Conservation (phyloP, 2,329 filamentous ascomycete genomes). For the Arthrinium phaeospermum region DNA sequence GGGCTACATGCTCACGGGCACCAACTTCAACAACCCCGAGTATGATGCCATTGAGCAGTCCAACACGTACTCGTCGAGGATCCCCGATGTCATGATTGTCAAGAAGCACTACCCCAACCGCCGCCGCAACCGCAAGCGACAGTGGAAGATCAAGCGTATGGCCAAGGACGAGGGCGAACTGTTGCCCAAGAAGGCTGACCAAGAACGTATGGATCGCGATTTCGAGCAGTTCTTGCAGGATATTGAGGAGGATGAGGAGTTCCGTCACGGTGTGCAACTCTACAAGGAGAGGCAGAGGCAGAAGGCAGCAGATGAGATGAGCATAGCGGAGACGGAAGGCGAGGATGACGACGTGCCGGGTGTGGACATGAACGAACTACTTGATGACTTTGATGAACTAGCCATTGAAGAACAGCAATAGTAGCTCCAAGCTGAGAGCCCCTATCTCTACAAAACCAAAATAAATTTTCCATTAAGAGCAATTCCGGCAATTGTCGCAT, state of each 20-base stretch:
- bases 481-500: background rate
- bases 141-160: constrained; percentile 97
- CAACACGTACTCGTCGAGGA: constrained; percentile 74
- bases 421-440: background rate
- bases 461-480: background rate
- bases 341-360: constrained; percentile 60
- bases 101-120: constrained; percentile 92
- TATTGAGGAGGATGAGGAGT: constrained; percentile 92
- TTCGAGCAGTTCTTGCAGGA: constrained; percentile 98
- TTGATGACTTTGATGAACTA: constrained; percentile 94
- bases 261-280: constrained; percentile 81
- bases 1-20: constrained; percentile 89
- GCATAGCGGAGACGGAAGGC: constrained; percentile 66
- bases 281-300: constrained; percentile 73
- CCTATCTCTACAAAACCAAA: background rate
- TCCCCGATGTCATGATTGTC: constrained; percentile 92
- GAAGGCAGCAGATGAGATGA: constrained; percentile 68
- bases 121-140: constrained; percentile 81
- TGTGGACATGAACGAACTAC: constrained; percentile 79
- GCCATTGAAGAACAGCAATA: constrained; percentile 65
- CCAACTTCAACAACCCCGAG: constrained; percentile 41
- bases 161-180: constrained; percentile 86
- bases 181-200: constrained; percentile 84
- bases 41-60: constrained; percentile 71
- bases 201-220: constrained; percentile 86